Evolutionary conservation across 495 filamentous ascomycete genomes (phyloP).

Genomic region (Filosporella fistucella): DNA sequence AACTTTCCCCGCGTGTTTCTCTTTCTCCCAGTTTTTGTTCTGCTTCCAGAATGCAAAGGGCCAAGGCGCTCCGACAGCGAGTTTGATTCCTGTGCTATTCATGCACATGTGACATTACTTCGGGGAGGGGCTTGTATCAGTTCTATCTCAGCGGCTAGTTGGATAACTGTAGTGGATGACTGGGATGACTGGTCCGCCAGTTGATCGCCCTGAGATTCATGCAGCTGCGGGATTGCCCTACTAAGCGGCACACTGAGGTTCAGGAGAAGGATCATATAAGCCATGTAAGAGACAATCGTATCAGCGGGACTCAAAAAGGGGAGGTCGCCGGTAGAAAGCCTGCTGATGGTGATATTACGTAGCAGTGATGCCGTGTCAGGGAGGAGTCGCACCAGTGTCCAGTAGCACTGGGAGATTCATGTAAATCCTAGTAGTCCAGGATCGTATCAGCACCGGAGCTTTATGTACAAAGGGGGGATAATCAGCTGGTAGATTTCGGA

Average conservation of each 20-base stretch:
- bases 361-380: too few relatives aligned
- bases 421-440: too few relatives aligned
- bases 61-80: constrained; percentile 5
- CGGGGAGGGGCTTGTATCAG: not conserved
- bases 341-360: constrained; percentile 5
- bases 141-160: too few relatives aligned
- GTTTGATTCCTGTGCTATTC: constrained; percentile 7
- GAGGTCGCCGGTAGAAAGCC: constrained; percentile 14
- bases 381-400: too few relatives aligned
- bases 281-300: constrained; percentile 15
- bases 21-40: constrained; percentile 11
- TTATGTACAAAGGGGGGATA: too few relatives aligned
- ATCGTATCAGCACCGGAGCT: too few relatives aligned
- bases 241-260: constrained; percentile 2
- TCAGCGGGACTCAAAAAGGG: constrained; percentile 10
- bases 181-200: not conserved
- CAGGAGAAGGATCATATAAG: constrained; percentile 4
- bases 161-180: too few relatives aligned
- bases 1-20: constrained; percentile 12
- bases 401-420: too few relatives aligned
- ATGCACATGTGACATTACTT: not conserved
- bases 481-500: too few relatives aligned
- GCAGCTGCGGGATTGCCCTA: not conserved
- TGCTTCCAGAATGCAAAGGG: constrained; percentile 9
- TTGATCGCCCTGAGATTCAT: not conserved